Evolutionary conservation across 2,329 filamentous ascomycete species (phyloP), one percentile per base, ranked within the genome.

Genomic region (Thielaviopsis ethacetica): DNA sequence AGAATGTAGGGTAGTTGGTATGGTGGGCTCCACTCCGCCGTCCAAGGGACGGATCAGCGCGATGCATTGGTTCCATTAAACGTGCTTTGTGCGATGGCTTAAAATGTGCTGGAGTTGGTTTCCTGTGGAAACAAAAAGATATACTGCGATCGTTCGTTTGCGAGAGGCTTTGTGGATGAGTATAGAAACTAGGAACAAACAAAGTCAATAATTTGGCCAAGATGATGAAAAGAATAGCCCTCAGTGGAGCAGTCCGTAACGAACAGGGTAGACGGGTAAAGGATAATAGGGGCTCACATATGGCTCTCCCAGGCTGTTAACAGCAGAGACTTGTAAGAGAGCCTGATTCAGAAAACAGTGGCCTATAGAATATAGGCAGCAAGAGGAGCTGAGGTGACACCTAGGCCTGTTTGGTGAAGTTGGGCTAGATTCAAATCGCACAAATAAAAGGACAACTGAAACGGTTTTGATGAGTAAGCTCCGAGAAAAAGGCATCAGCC

Each of bases 1-100:
- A 17, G 27, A 61, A 61, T 13, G 54, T 61, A 30, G 59, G 59
- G 3, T 58, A 47, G 21, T 57, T 21, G n/a, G 41, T 51, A 15
- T 47, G n/a, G 3, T 24, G 15, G 5, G 9, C 34, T 24, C 27
- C 41, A 22, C 13, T 21, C n/a, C 52, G 52, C 15, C 44, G 30
- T 49, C 27, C 56, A 51, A 58, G 53, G 5, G 61, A 44, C n/a
- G 54, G 59, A 24, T 62, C 57, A 44, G 53, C 19, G 19, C 57
- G 59, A 30, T 60, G 59, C 59, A 63, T 63, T 30, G 50, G 55
- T 15, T 62, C 59, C 54, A 62, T 57, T 22, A 44, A 27, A 19
- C 34, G 15, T 41, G 38, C 4, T 19, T 3, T 5, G 5, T 21
- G n/a, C n/a, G 44, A 21, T 19, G 17, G 44, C 44, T 49, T 44